phyloP scores from a whole-genome alignment of 495 filamentous ascomycete species.

The Polyplosphaeria fusca region DNA sequence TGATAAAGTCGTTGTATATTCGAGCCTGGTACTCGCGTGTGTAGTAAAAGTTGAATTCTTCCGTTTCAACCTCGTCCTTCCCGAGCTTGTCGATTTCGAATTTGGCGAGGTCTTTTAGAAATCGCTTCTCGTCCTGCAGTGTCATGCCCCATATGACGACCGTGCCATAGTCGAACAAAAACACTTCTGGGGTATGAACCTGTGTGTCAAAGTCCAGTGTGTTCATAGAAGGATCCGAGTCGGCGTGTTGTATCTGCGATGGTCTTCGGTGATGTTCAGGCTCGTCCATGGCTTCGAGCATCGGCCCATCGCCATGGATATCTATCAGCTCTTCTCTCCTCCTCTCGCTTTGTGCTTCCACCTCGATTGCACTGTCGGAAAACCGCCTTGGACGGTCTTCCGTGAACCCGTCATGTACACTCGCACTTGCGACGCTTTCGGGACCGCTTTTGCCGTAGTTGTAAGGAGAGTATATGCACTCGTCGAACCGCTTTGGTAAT shows the following conservation, averaged over 20 bases:
- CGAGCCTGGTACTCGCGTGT: slow-evolving; percentile 93
- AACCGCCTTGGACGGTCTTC: slow-evolving; percentile 43
- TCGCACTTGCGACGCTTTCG: slow-evolving; percentile 13
- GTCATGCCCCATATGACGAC: slow-evolving; percentile 99
- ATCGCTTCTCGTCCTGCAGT: slow-evolving; percentile 73
- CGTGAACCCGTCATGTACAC: slow-evolving; percentile 40
- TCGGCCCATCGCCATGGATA: slow-evolving; percentile 26
- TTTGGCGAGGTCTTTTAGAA: slow-evolving; percentile 91
- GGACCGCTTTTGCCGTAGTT: slow-evolving; percentile 52
- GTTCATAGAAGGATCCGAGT: slow-evolving; percentile 22
- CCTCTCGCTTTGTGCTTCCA: slow-evolving; percentile 39
- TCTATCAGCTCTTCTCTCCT: slow-evolving; percentile 46
- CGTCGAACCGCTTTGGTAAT: slow-evolving; percentile 87
- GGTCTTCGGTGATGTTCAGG: slow-evolving; percentile 3
- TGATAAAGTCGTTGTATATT: slow-evolving; percentile 99
- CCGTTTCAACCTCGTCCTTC: slow-evolving; percentile 84
- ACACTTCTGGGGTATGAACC: slow-evolving; percentile 89
- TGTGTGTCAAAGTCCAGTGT: slow-evolving; percentile 61
- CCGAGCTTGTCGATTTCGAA: slow-evolving; percentile 89
- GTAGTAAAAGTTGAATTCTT: slow-evolving; percentile 99
- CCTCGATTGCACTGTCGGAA: slow-evolving; percentile 45
- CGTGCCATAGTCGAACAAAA: slow-evolving; percentile 97
- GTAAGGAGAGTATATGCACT: slow-evolving; percentile 94
- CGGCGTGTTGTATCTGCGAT: slow-evolving; percentile 2
- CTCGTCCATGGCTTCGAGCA: background rate